These are phyloP conservation scores for Globisporangium middletonii DNA, from an alignment of 352 stramenopile species.

Conservation along the genomic window DNA sequence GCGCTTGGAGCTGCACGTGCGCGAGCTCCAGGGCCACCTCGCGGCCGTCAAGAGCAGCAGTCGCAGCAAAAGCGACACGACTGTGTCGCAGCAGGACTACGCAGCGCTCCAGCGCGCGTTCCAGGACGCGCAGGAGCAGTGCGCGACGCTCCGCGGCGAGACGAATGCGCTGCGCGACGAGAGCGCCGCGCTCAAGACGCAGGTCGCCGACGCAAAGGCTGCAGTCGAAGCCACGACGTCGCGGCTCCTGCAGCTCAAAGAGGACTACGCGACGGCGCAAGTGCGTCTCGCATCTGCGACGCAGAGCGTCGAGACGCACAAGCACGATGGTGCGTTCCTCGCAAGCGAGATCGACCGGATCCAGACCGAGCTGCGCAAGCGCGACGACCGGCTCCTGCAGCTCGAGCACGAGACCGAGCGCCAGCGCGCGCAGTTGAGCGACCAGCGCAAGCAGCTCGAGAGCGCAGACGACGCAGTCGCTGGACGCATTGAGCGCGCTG, in stretches of 20 bases:
- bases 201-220: constrained; percentile 32
- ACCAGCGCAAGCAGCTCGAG: constrained; percentile 17
- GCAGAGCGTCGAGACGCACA: constrained; percentile 26
- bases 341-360: constrained; percentile 38
- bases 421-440: constrained; percentile 13
- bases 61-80: background rate
- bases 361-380: constrained; percentile 22
- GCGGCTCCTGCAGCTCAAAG: constrained; percentile 56
- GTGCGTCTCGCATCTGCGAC: constrained; percentile 34
- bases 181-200: constrained; percentile 24
- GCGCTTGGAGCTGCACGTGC: constrained; percentile 10
- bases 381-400: constrained; percentile 24
- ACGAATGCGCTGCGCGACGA: constrained; percentile 49
- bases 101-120: constrained; percentile 19
- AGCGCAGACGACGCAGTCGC: constrained; percentile 8
- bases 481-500: constrained; percentile 8
- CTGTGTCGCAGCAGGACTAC: constrained; percentile 15
- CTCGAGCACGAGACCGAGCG: constrained; percentile 16
- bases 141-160: constrained; percentile 41
- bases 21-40: constrained; percentile 31
- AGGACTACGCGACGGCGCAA: constrained; percentile 46
- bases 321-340: constrained; percentile 27
- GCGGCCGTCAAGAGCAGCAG: constrained; percentile 16
- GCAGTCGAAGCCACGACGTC: constrained; percentile 29
- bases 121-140: constrained; percentile 28